phyloP scores from a whole-genome alignment of 768 basidiomycete genomes.

The Mycena rebaudengoi region DNA sequence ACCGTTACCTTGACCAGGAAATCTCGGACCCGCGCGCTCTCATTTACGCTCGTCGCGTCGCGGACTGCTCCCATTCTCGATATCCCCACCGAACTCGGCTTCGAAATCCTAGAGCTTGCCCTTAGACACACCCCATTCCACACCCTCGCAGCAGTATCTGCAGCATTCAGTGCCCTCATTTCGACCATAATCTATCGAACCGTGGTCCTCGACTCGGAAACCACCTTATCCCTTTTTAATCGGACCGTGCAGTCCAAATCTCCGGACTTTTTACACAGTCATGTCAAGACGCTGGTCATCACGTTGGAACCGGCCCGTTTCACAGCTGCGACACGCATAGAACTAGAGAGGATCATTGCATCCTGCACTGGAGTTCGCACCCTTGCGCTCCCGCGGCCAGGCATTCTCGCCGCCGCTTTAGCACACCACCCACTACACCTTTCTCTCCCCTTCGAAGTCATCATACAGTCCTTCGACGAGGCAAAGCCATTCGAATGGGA shows the following conservation, averaged over 20 bases:
- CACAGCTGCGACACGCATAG: constrained; percentile 17
- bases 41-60: constrained; percentile 21
- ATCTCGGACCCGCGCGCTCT: constrained; percentile 24
- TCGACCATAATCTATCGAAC: constrained; percentile 48
- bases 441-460: constrained; percentile 34
- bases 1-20: constrained; percentile 3
- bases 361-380: constrained; percentile 44
- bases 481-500: constrained; percentile 11
- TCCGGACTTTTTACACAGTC: constrained; percentile 35
- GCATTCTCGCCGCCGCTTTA: constrained; percentile 23
- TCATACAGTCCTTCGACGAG: constrained; percentile 38
- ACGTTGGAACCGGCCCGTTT: constrained; percentile 35
- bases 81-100: constrained; percentile 48
- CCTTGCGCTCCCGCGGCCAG: constrained; percentile 33
- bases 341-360: constrained; percentile 39
- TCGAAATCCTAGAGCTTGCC: constrained; percentile 47
- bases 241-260: constrained; percentile 43
- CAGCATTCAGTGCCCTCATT: constrained; percentile 40
- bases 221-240: constrained; percentile 42
- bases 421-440: constrained; percentile 12
- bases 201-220: constrained; percentile 43
- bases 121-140: constrained; percentile 39
- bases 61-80: constrained; percentile 36
- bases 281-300: constrained; percentile 48
- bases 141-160: constrained; percentile 40